A percentile compares a stretch with the other conserved stretches of the same genome.
Conservation (phyloP, 2,329 filamentous ascomycete species). For the Diaporthe citriasiana region DNA sequence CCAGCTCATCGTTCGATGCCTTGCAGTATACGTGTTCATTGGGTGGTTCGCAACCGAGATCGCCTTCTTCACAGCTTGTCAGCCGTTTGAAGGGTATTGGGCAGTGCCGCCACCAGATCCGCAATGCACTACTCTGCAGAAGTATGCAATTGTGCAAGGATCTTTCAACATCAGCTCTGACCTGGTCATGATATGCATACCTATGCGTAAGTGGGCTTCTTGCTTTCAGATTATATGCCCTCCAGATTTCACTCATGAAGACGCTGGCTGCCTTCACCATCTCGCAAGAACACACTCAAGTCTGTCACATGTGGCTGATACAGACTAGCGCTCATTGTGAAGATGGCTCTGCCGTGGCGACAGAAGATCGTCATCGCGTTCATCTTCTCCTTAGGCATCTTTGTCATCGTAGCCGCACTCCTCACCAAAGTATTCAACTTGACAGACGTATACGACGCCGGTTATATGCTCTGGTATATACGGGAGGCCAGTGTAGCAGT, state of each 20-base stretch:
- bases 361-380: slow-evolving; percentile 61
- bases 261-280: fast-evolving
- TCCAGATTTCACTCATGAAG: too few species aligned
- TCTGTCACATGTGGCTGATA: neutral
- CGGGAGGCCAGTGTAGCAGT: slow-evolving; percentile 67
- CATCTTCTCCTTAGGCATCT: slow-evolving; percentile 64
- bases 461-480: slow-evolving; percentile 66
- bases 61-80: slow-evolving; percentile 61
- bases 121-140: slow-evolving; percentile 62
- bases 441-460: slow-evolving; percentile 46
- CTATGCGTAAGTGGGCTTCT: slow-evolving; percentile 50
- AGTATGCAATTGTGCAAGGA: slow-evolving; percentile 63
- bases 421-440: slow-evolving; percentile 64
- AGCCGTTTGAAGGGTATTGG: slow-evolving; percentile 63
- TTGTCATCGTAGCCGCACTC: slow-evolving; percentile 58
- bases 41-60: slow-evolving; percentile 60
- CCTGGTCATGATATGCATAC: slow-evolving; percentile 61
- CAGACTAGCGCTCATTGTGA: slow-evolving; percentile 54
- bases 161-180: slow-evolving; percentile 64
- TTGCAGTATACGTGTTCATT: slow-evolving; percentile 56
- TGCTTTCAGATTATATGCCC: neutral
- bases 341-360: slow-evolving; percentile 56
- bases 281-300: too few species aligned
- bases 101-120: slow-evolving; percentile 59
- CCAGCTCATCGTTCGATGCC: slow-evolving; percentile 52